Conservation (phyloP, 257 asterid species). For the Solanum sejunctum region DNA sequence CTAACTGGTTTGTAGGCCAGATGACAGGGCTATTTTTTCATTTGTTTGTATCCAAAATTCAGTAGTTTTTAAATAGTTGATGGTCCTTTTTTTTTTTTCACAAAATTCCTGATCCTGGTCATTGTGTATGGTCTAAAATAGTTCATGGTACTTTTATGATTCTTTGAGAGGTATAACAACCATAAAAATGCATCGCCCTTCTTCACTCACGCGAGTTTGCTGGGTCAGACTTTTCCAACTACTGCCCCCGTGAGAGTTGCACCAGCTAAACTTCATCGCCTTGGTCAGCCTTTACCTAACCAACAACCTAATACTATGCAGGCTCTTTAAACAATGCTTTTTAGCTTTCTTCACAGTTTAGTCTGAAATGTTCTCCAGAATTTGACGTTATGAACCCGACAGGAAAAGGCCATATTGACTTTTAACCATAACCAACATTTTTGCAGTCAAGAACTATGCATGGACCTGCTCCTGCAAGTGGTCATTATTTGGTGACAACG, state of each 20-base stretch:
- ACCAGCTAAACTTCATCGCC: not conserved
- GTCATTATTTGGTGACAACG: conserved; percentile 1
- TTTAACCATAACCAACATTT: not conserved
- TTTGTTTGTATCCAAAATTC: not conserved
- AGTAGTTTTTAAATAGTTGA: too few relatives aligned
- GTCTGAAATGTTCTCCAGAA: not conserved
- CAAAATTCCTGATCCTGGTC: not conserved
- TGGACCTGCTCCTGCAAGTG: not conserved
- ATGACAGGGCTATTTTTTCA: not conserved
- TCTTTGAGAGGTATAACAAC: not conserved
- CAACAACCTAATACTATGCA: not conserved
- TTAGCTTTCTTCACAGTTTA: not conserved
- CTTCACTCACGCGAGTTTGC: not conserved
- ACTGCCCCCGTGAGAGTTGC: not conserved
- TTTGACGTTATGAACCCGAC: not conserved
- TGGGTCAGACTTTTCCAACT: not conserved
- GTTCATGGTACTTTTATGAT: not conserved
- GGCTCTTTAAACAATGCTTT: not conserved
- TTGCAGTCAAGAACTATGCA: not conserved
- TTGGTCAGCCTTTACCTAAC: not conserved
- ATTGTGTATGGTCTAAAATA: not conserved
- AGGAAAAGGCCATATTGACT: not conserved
- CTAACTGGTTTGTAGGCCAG: not conserved
- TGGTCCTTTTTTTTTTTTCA: too few relatives aligned
- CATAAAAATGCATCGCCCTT: not conserved